Evolutionary conservation across 202 grass and related monocot species (phyloP).

Genomic region (Zizania palustris): DNA sequence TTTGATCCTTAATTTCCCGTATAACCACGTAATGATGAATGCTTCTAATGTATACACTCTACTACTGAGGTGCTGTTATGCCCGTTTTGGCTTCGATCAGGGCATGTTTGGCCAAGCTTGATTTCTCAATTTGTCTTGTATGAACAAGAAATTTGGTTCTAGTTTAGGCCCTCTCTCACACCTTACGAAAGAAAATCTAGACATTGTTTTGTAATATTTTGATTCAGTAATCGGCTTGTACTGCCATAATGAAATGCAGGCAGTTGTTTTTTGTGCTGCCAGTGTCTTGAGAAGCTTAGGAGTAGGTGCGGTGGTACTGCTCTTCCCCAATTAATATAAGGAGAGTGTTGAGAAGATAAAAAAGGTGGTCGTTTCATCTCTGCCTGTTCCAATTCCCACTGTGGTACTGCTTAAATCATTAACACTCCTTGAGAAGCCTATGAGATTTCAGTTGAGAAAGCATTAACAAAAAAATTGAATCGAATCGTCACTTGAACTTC

Average conservation of each 20-base stretch:
- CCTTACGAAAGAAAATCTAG: not conserved
- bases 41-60: not conserved
- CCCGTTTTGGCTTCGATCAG: not conserved
- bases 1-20: not conserved
- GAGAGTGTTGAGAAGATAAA: constrained; percentile 5
- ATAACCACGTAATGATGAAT: not conserved
- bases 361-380: not conserved
- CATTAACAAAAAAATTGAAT: too few relatives aligned
- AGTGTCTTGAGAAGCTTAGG: too few relatives aligned
- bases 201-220: not conserved
- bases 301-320: too few relatives aligned
- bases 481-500: too few relatives aligned
- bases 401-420: not conserved
- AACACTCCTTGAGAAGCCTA: not conserved
- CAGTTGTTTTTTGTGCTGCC: not conserved
- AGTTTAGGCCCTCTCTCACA: not conserved
- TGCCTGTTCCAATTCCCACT: not conserved
- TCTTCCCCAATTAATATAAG: too few relatives aligned
- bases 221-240: not conserved
- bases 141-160: not conserved
- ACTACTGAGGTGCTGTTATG: not conserved
- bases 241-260: not conserved
- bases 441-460: not conserved
- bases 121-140: not conserved
- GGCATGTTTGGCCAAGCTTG: not conserved